phyloP scores from a whole-genome alignment of 768 basidiomycete species.

The Clitopilus hobsonii region DNA sequence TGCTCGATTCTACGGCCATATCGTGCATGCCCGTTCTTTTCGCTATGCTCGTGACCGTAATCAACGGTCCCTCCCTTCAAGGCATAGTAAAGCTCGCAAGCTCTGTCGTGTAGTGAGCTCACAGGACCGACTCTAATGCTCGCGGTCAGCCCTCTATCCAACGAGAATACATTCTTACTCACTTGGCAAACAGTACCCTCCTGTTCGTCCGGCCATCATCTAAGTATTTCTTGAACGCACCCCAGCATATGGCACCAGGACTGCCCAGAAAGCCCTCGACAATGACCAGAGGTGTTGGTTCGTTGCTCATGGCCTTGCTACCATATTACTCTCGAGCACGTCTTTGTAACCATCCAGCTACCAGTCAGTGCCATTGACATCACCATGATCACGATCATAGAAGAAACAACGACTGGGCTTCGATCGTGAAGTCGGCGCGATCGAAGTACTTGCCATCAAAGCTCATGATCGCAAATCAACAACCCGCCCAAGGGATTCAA shows the following conservation, averaged over 20 bases:
- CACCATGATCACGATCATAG: background rate
- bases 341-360: background rate
- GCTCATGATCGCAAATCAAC: background rate
- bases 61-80: conserved; percentile 45
- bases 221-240: conserved; percentile 21
- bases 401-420: too few species aligned
- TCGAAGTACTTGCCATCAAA: background rate
- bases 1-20: conserved; percentile 33
- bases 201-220: conserved; percentile 13
- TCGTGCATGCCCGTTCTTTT: conserved; percentile 30
- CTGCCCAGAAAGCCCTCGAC: conserved; percentile 45
- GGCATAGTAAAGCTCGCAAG: conserved; percentile 45
- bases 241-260: conserved; percentile 33
- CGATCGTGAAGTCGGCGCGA: background rate
- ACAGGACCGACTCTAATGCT: conserved; percentile 41
- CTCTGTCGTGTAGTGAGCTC: conserved; percentile 48
- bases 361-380: background rate
- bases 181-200: conserved; percentile 11
- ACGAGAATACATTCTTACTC: background rate
- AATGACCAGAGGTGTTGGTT: conserved; percentile 33
- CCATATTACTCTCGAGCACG: background rate
- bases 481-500: background rate
- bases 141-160: background rate
- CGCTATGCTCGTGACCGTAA: conserved; percentile 41
- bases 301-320: background rate